Conservation (phyloP, 2,329 filamentous ascomycete species). For the Colletotrichum musae region DNA sequence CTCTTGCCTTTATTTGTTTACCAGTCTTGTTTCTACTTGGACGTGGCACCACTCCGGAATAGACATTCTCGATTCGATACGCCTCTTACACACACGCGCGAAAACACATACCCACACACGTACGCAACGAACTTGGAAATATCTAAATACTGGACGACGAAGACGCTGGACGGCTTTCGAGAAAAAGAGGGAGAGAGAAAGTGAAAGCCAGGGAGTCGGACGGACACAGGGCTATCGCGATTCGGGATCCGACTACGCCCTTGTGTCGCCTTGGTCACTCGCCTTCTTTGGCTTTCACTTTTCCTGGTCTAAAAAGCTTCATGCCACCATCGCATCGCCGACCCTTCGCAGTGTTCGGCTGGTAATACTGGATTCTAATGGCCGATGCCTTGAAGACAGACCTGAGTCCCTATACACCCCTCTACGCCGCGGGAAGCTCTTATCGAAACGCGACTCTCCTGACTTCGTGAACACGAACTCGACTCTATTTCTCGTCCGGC, state of each 20-base stretch:
- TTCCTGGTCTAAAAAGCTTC: constrained; percentile 9
- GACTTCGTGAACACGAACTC: constrained; percentile 16
- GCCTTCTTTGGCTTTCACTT: background rate
- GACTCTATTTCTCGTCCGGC: background rate
- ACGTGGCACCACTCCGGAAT: background rate
- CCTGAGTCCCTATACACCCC: constrained; percentile 30
- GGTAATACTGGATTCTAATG: constrained; percentile 33
- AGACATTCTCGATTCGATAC: background rate
- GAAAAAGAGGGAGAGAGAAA: background rate
- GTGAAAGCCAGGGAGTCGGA: background rate
- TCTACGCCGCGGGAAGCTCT: constrained; percentile 23
- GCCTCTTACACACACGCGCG: background rate
- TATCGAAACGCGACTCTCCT: constrained; percentile 10
- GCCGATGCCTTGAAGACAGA: constrained; percentile 28
- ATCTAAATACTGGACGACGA: constrained; percentile 9
- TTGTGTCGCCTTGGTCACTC: constrained; percentile 2
- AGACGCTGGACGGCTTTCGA: constrained; percentile 11
- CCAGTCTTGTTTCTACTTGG: constrained; percentile 8
- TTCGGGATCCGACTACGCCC: background rate
- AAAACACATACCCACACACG: no score
- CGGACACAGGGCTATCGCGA: background rate
- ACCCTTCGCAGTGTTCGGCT: constrained; percentile 11
- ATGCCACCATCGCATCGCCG: constrained; percentile 20
- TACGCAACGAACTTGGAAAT: no score
- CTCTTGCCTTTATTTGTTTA: background rate